phyloP scores from a whole-genome alignment of 176 grass and related monocot genomes.

The Cenchrus fungigraminus region DNA sequence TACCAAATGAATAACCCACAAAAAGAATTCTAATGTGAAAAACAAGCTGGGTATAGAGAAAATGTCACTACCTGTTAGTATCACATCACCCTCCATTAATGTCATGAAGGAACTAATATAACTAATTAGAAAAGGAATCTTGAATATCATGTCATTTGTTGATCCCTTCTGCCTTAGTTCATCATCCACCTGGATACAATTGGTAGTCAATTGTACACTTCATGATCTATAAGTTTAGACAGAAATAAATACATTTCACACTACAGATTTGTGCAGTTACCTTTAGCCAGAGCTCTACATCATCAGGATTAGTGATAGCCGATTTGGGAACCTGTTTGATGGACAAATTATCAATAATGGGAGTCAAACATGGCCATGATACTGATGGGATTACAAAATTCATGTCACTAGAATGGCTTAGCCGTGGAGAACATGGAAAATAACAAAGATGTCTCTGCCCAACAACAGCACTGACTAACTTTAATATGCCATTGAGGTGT shows the following conservation, averaged over 20 bases:
- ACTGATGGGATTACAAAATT: background rate
- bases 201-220: constrained; percentile 11
- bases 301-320: constrained; percentile 69
- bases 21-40: background rate
- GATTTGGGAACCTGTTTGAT: constrained; percentile 81
- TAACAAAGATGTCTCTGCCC: background rate
- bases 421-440: background rate
- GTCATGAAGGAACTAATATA: constrained; percentile 96
- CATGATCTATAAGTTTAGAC: background rate
- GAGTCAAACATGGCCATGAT: background rate
- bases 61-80: constrained; percentile 72
- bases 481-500: background rate
- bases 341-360: background rate
- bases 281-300: constrained; percentile 96
- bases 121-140: constrained; percentile 91
- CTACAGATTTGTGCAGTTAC: constrained; percentile 43
- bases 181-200: constrained; percentile 73
- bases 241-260: background rate
- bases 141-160: constrained; percentile 95
- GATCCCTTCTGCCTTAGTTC: constrained; percentile 86
- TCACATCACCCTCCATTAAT: constrained; percentile 92
- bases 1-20: constrained; percentile 11
- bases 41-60: background rate
- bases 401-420: background rate
- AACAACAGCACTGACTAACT: constrained; percentile 13